Percentiles rank a stretch among this genome's conserved stretches.
Evolutionary conservation across 352 stramenopile species (phyloP).

Genomic region (Phytophthora cryptogea): DNA sequence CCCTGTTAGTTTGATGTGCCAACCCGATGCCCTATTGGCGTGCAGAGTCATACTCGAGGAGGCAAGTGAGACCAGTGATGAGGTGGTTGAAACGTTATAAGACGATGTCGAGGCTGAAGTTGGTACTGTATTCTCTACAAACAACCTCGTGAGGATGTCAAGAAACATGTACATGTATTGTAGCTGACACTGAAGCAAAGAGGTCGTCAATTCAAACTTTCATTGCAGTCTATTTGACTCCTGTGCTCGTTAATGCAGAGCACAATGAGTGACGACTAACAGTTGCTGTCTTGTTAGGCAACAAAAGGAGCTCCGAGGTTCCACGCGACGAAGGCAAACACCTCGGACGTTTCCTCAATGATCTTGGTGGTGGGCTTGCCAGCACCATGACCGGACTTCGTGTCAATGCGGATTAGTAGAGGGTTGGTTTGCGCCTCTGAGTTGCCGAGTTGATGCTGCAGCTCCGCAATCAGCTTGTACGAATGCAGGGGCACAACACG

Average conservation of each 20-base stretch:
- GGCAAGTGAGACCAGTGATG: slow-evolving; percentile 13
- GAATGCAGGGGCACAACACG: slow-evolving; percentile 90
- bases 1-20: slow-evolving; percentile 44
- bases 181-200: background rate
- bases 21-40: slow-evolving; percentile 32
- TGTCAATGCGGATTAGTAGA: slow-evolving; percentile 90
- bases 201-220: background rate
- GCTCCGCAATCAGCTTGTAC: slow-evolving; percentile 89
- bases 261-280: background rate
- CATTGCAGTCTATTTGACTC: background rate
- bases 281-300: slow-evolving; percentile 22
- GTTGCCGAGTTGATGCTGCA: slow-evolving; percentile 79
- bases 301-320: slow-evolving; percentile 56
- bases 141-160: background rate
- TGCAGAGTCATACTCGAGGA: slow-evolving; percentile 36
- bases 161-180: slow-evolving; percentile 5
- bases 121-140: background rate
- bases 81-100: slow-evolving; percentile 24
- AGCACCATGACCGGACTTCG: slow-evolving; percentile 87
- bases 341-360: slow-evolving; percentile 85
- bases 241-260: background rate
- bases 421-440: slow-evolving; percentile 75
- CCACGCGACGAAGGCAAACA: slow-evolving; percentile 89
- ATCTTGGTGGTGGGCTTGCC: slow-evolving; percentile 90
- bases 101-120: background rate